Evolutionary conservation across 139 green algal genomes (phyloP), one percentile per base, ranked within the genome.

Genomic region (Chlamydomonas schloesseri): DNA sequence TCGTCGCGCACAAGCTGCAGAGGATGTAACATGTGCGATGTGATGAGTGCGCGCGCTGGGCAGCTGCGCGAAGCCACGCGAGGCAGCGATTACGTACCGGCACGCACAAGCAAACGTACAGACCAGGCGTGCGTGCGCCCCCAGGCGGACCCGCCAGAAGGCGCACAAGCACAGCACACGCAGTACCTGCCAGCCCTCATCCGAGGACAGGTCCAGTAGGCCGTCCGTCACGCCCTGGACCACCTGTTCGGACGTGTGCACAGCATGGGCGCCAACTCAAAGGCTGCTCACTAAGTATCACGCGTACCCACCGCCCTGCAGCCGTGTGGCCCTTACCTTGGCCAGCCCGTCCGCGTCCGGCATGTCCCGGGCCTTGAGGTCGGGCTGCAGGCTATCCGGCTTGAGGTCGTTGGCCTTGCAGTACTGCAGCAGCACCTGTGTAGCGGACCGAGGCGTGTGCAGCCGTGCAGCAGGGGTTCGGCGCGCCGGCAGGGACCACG

Each of bases 151-250:
- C n/a, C n/a, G n/a, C n/a, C n/a, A n/a, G n/a, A n/a, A n/a, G n/a
- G n/a, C n/a, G n/a, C n/a, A n/a, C n/a, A n/a, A n/a, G n/a, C n/a
- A 24, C 64, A 37, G 26, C 64, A 31, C 14, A 14, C 24, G 14
- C 24, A 13, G 26, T 26, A 85, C 8, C 69, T 87, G 81, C 81
- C 81, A 87, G 68, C 69, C 69, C 26, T 79, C 81, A 55, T 79
- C 69, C 8, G 10, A 31, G 26, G 47, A 5, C 33, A 85, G 31
- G 79, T 85, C 79, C 4, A 33, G 33, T 47, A 85, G 64, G 47
- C 67, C n/a, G n/a, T 85, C 79, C 1, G 47, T n/a, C 46, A 85
- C 67, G 31, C 11, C 9, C 65, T 55, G 67, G 18, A 55, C n/a
- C 46, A 85, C 67, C 79, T 85, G 79, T n/a, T n/a, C 18, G 46